phyloP scores from a whole-genome alignment of 1,139 yeast genomes.

The Suhomyces panamericanus region DNA sequence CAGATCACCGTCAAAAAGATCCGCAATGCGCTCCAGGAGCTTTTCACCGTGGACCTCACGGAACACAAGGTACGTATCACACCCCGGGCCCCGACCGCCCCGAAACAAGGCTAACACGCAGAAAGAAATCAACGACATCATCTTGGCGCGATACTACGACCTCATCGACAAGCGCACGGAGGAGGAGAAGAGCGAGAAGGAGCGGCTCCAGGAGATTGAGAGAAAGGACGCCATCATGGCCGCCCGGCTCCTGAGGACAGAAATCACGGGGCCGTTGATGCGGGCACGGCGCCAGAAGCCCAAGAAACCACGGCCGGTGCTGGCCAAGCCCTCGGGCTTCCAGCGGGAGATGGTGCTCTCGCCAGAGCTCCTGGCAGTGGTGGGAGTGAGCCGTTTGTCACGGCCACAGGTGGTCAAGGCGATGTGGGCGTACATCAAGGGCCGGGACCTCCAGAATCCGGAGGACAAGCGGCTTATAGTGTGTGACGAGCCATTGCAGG shows the following conservation, averaged over 20 bases:
- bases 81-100: background rate
- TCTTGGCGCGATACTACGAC: constrained; percentile 58
- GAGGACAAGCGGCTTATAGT: constrained; percentile 62
- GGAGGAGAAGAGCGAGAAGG: constrained; percentile 28
- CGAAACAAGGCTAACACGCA: constrained; percentile 24
- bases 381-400: constrained; percentile 44
- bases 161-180: constrained; percentile 40
- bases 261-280: constrained; percentile 23
- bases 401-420: constrained; percentile 73
- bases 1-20: constrained; percentile 72
- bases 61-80: constrained; percentile 45
- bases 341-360: constrained; percentile 47
- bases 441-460: constrained; percentile 65
- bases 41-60: constrained; percentile 58
- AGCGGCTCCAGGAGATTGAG: constrained; percentile 34
- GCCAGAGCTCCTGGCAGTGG: constrained; percentile 48
- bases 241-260: constrained; percentile 43
- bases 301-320: background rate
- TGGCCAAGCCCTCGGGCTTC: constrained; percentile 28
- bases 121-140: constrained; percentile 60
- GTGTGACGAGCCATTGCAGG: constrained; percentile 65
- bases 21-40: constrained; percentile 66
- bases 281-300: constrained; percentile 17
- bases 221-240: constrained; percentile 49
- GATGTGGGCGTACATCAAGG: constrained; percentile 75